Evolutionary conservation across 805 yeast species (phyloP), one percentile per base, ranked within the genome.

Genomic region (Wickerhamomyces kurtzmanii): DNA sequence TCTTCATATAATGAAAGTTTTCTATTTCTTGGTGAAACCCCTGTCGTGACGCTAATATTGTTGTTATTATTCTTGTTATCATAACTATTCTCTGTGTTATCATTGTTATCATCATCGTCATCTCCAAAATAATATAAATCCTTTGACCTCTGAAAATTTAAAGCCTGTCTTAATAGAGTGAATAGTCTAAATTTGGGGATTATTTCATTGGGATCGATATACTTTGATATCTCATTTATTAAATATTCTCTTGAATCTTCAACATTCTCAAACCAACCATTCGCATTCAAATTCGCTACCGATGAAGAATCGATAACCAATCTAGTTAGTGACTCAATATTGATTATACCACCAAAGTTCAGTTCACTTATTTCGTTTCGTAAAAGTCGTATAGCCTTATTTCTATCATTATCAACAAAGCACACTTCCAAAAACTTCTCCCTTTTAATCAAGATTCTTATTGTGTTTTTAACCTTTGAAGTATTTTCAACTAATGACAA

Each of bases 171-270:
- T 9, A 75, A 39, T 15, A 77, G 45, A 5, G 67, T 55, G 12
- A 67, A 55, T 8, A 77, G 46, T 17, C 83, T 51, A 17, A 58
- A 61, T 27, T 66, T 59, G 0, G 83, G 75, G 4, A 71, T 63
- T 53, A 70, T 51, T 28, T 64, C 65, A 28, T 65, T 59, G 1
- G 80, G 68, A 10, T 74, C 64, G 12, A 76, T 57, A 38, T 55
- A 55, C 20, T 50, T 43, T 20, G 70, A 56, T 2, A 76, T 57
- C 22, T 59, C 57, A 7, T 53, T 47, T 6, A 70, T 44, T 19
- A 75, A 38, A 6, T 38, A 23, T 9, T 44, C 42, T 31, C 81
- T 52, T 7, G 78, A 61, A 6, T 31, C 26, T 9, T 34, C 37
- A 4, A 36, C 32, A 6, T 50, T 39, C 1, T 51, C 52, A 7